Percentiles rank a stretch among this genome's conserved stretches.
phyloP scores from a whole-genome alignment of 2,329 filamentous ascomycete species.

The Trichoderma breve region DNA sequence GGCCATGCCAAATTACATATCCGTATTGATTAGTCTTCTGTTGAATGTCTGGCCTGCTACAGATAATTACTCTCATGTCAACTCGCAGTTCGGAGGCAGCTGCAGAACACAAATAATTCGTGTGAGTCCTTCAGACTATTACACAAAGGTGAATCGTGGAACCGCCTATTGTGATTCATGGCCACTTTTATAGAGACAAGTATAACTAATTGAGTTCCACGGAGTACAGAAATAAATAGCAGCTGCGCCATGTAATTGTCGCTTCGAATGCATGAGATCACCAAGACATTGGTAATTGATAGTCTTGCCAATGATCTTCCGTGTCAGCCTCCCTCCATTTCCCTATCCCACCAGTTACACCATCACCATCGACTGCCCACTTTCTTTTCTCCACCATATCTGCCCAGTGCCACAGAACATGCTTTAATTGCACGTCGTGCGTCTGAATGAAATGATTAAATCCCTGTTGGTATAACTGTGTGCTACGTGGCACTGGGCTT shows the following conservation, averaged over 20 bases:
- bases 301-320: slow-evolving; percentile 6
- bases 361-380: slow-evolving; percentile 6
- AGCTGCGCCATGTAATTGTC: not conserved
- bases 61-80: no score
- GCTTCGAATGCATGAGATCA: slow-evolving; percentile 23
- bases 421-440: slow-evolving; percentile 15
- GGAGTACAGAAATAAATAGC: not conserved
- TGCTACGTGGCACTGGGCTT: not conserved
- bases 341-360: slow-evolving; percentile 8
- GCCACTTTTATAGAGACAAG: no score
- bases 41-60: no score
- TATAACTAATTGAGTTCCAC: no score
- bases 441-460: slow-evolving; percentile 12
- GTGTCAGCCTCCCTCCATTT: slow-evolving; percentile 17
- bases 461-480: slow-evolving; percentile 3
- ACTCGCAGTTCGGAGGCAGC: no score
- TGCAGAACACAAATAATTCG: no score
- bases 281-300: slow-evolving; percentile 10
- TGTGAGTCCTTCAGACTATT: no score
- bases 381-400: slow-evolving; percentile 10
- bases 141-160: no score
- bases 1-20: no score
- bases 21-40: no score
- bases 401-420: slow-evolving; percentile 12
- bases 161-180: no score